Conservation (phyloP, 805 yeast species). For the Naumovozyma castellii region DNA sequence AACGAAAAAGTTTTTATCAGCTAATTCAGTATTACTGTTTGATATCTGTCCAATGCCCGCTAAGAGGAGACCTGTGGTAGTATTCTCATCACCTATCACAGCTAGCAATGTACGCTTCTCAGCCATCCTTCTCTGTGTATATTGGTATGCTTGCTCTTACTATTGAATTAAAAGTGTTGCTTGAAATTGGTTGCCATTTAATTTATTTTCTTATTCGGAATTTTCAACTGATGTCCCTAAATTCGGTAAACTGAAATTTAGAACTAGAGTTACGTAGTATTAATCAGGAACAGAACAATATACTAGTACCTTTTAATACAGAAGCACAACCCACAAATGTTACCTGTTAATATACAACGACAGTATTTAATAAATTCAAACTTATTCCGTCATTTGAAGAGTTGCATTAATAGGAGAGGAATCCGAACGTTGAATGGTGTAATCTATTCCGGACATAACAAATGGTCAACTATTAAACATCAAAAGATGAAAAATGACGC, state of each 20-base stretch:
- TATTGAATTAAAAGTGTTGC: not conserved
- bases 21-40: conserved; percentile 30
- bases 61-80: conserved; percentile 87
- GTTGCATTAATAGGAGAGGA: not conserved
- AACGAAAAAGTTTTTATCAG: conserved; percentile 63
- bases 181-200: not conserved
- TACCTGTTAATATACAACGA: no score
- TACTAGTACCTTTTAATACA: no score
- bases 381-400: no score
- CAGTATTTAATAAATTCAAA: no score
- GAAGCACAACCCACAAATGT: no score
- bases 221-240: not conserved
- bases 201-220: not conserved
- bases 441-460: conserved; percentile 61
- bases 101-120: conserved; percentile 75
- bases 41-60: conserved; percentile 89
- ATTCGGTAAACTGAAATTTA: not conserved
- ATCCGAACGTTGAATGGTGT: not conserved
- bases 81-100: conserved; percentile 95
- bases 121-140: conserved; percentile 7
- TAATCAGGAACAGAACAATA: no score
- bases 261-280: not conserved
- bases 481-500: conserved; percentile 91
- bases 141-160: not conserved
- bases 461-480: conserved; percentile 93